Evolutionary conservation across 768 basidiomycete genomes (phyloP), one percentile per base, ranked within the genome.

Genomic region (Chalciporus pseudorubinellus): DNA sequence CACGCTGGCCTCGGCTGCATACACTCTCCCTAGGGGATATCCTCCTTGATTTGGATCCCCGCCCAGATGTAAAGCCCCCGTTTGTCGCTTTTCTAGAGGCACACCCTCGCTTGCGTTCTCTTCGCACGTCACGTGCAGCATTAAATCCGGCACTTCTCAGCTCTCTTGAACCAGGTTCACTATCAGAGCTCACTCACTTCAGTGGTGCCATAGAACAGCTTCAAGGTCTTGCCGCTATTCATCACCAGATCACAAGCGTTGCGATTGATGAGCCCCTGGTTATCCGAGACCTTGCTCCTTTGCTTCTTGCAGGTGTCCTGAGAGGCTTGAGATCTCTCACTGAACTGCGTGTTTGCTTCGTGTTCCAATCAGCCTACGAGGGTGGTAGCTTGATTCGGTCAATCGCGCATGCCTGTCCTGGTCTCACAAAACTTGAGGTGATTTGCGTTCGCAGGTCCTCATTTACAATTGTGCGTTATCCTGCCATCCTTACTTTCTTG

Each of bases 341-440:
- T 12, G 77, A 81, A 36, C 73, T 90, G 49, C 82, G 77, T 47
- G 78, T 89, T 39, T 72, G 80, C 14, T 89, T 89, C 61, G 77
- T 79, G 34, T 76, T 89, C 44, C 84, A 89, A 59, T 83, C 82
- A 2, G 82, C 83, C 60, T 89, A 89, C 60, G 87, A 90, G 57
- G 84, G 84, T 59, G 83, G 81, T 22, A 82, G 82, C 57, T 70
- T 89, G 51, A 73, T 90, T 29, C 80, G 84, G 40, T 82, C 84
- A 4, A 76, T 90, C 50, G 79, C 82, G 46, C 70, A 80, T 12
- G 77, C 84, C 1, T 89, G 87, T 59, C 87, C 87, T 11, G 76
- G 77, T 46, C 72, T 90, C 33, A 74, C 71, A 29, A 78, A 83
- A 61, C 73, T 90, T 8, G 81, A 86, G 55, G 68, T 90, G 38